phyloP scores from a whole-genome alignment of 176 grass and related monocot genomes.

The Cenchrus purpureus region DNA sequence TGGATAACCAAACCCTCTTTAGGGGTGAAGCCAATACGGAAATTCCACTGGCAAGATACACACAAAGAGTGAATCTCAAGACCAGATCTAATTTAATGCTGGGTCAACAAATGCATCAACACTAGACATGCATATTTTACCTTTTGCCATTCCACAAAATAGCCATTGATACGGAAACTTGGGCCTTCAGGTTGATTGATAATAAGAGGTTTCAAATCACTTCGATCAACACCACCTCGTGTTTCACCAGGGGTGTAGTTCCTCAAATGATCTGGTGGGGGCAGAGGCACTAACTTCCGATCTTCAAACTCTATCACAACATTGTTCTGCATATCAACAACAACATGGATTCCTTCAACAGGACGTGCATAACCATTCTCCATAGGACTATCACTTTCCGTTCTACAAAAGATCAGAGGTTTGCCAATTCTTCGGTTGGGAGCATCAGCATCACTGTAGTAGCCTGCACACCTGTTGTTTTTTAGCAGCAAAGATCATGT shows the following conservation, averaged over 20 bases:
- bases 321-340: constrained; percentile 95
- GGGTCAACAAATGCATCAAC: not conserved
- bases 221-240: constrained; percentile 86
- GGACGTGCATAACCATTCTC: constrained; percentile 98
- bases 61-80: not conserved
- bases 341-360: constrained; percentile 84
- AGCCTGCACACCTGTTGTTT: constrained; percentile 12
- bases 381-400: constrained; percentile 94
- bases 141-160: constrained; percentile 98
- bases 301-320: constrained; percentile 91
- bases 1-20: constrained; percentile 94
- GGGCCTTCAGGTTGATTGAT: constrained; percentile 92
- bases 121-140: constrained; percentile 32
- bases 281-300: constrained; percentile 83
- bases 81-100: not conserved
- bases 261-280: constrained; percentile 85
- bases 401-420: constrained; percentile 95
- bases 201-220: constrained; percentile 86
- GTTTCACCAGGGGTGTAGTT: constrained; percentile 97
- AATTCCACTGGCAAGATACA: constrained; percentile 73
- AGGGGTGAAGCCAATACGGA: constrained; percentile 94
- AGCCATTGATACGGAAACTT: constrained; percentile 91
- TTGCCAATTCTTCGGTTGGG: constrained; percentile 87
- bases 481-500: not conserved
- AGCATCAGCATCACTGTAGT: constrained; percentile 73